Percentiles rank a stretch among this genome's conserved stretches.
phyloP scores from a whole-genome alignment of 148 eudicot species.

The Suaeda aralocaspica region DNA sequence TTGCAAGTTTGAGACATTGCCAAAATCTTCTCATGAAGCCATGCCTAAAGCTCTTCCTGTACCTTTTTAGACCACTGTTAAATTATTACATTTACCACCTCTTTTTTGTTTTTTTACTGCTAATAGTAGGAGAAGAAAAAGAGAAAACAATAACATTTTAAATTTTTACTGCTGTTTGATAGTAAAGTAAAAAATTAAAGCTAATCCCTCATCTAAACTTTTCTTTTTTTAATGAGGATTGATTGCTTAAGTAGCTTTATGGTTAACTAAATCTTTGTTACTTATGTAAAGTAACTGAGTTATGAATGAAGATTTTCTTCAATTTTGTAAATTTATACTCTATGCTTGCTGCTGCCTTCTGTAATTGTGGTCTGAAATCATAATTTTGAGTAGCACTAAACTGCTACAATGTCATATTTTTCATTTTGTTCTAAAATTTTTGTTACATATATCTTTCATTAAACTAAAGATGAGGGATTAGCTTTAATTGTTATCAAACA shows the following conservation, averaged over 20 bases:
- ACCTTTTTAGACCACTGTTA: conserved; percentile 22
- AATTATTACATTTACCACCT: not conserved
- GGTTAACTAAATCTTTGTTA: not conserved
- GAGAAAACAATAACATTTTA: not conserved
- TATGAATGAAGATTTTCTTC: not conserved
- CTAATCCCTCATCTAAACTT: not conserved
- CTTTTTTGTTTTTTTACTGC: no score
- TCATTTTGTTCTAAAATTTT: no score
- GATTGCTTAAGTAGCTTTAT: not conserved
- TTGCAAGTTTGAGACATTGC: conserved; percentile 55
- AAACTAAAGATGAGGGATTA: not conserved
- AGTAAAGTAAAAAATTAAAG: not conserved
- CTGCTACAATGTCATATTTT: no score
- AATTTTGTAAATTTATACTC: conserved; percentile 1
- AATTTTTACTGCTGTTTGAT: not conserved
- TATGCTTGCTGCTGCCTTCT: no score
- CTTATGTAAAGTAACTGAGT: not conserved
- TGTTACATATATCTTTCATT: no score
- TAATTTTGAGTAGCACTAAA: no score
- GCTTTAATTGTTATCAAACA: no score
- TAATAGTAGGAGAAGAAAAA: not conserved
- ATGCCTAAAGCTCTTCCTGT: conserved; percentile 47
- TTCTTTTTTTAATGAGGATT: not conserved
- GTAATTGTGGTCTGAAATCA: no score
- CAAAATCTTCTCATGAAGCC: conserved; percentile 39